Base-by-base conservation (phyloP, 78 protist genomes). In the Dictyostelium brefeldianum region DNA sequence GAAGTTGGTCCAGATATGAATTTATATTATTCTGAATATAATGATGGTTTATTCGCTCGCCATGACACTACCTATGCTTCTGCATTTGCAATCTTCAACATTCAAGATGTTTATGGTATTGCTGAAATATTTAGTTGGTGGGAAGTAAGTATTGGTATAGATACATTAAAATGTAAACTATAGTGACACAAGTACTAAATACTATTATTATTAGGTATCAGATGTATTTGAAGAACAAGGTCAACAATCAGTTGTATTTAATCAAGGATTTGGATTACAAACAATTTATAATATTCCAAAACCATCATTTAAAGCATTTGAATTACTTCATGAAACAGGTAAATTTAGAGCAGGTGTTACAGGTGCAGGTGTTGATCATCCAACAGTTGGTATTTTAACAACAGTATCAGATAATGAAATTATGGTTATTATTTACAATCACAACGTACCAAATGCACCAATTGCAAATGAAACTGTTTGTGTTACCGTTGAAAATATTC, bases 271-370 rank as follows among this genome's bases (percentile, higher is more conserved):
- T 46, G 94, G 94, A 62, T 9, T 89, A 18, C 83, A 77, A 64
- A 89, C 89, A 8, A 89, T 89, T 36, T 89, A 89, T 27, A 5
- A 54, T 9, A 89, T 89, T 64, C 67, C 74, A 20, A 89, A 89
- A 62, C 94, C 94, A 89, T 70, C 84, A 11, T 89, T 70, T n/a
- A 89, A 71, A 56, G 94, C 94, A 11, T 89, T 89, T 25, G 83
- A 89, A 78, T 27, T 89, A n/a, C 67, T 89, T 10, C 94, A 89
- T 64, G 81, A 81, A 57, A 89, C 94, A 77, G 94, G 94, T 47
- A 20, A 89, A 7, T 43, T 25, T 6, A 50, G 94, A 53, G 83
- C 80, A 6, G 5, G 5, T 17, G 78, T 62, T 1, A 47, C 65
- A 25, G 94, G 94, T 9, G 2, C 43, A 36, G 43, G 43, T 36